Base-by-base conservation (phyloP, 176 grass and related monocot genomes). In the Thinopyrum elongatum region DNA sequence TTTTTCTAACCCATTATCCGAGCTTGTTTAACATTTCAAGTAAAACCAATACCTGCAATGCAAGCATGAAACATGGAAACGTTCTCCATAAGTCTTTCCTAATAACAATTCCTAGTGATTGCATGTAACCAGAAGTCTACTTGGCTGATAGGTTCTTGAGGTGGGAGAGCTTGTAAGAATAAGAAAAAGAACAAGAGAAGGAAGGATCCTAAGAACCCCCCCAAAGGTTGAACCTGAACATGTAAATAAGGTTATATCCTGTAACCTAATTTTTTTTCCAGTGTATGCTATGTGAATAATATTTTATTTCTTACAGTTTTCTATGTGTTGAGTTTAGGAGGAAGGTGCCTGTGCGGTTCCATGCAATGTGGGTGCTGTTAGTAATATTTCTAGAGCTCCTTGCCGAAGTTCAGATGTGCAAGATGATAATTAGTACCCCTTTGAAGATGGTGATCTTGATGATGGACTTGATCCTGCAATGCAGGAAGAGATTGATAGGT, bases 181-280 rank as follows among this genome's bases (percentile, higher is more conserved):
- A 98, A 98, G 91, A 98, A 95, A 87, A 95, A 95, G 83, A 98
- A 98, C 27, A 95, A 94, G 69, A 93, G 91, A 68, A 91, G 81
- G 78, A 98, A 94, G 82, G 95, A 98, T 51, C 35, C 55, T 67
- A 98, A 98, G 75, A 92, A 89, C 60, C 77, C 80, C 57, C 72
- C 79, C n/a, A 83, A 90, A 80, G 88, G 42, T 51, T 86, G 63
- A 92, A 60, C 58, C 80, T 69, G 78, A 93, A 71, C 55, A 76
- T 83, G 78, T 89, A 64, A 89, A 93, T 71, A 88, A 90, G 87
- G 91, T 98, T 89, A 68, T 73, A 29, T 77, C 70, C 65, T 29
- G 27, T 22, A 21, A 33, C 71, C 31, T 70, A 39, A 25, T 55
- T 83, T 78, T 81, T 38, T 84, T 31, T 31, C n/a, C 74, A 30